Base-by-base conservation (phyloP, 2,329 filamentous ascomycete species). In the Akanthomyces lecanii region DNA sequence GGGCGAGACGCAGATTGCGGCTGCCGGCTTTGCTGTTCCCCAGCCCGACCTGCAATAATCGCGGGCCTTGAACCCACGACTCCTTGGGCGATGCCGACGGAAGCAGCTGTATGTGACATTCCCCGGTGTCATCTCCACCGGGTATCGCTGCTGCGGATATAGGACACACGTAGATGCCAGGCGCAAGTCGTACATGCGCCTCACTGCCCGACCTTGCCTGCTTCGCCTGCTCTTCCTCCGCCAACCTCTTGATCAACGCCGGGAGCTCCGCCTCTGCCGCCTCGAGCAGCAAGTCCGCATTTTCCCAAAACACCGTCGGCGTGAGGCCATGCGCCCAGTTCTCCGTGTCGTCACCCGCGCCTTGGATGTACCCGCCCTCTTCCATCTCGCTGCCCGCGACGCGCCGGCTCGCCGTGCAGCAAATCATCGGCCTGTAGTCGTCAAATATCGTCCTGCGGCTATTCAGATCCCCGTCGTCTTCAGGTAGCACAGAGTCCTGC, bases 271-370 rank as follows among this genome's bases (percentile, higher is more conserved):
- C 82, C 70, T 97, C 93, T 0, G 82, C 70, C 0, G 88, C 83
- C 0, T 74, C 74, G 23, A 96, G 77, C 12, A 98, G 78, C 6
- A 71, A 45, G 0, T 84, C 78, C 48, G 78, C 79, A 68, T 97
- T 80, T 2, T 75, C 75, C 95, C 95, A 99, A 76, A 97, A 99
- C 0, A 94, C 66, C 0, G 78, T 73, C 0, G 94, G 86, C 0
- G 90, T 95, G 18, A 98, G 82, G 0, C 91, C 92, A 60, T 84
- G 78, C 1, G 92, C 89, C 95, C 95, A 99, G 68, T 91, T 91
- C 79, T 99, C 95, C 14, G 90, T 91, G 73, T 99, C 95, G 74
- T 99, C 95, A 2, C 90, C 95, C 0, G 94, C 94, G 57, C 95
- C 95, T 76, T 98, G 95, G 64, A 99, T 89, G 71, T 99, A 99